Base-by-base conservation (phyloP, 1,139 yeast species). In the Debaryomyces subglobosus region DNA sequence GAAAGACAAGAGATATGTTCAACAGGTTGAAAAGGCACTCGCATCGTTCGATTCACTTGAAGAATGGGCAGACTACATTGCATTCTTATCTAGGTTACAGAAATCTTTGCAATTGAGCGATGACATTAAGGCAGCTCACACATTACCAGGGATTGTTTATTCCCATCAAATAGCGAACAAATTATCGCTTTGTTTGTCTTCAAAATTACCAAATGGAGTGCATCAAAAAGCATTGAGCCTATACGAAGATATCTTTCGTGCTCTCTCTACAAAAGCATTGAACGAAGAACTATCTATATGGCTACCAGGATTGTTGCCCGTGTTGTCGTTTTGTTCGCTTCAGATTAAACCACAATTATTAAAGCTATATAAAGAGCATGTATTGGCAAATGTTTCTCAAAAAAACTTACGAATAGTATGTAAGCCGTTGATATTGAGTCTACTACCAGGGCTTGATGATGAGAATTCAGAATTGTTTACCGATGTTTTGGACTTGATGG, bases 61-160 rank as follows among this genome's bases (percentile, higher is more conserved):
- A 38, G 98, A 92, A 71, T 94, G 99, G 99, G 98, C 99, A n/a
- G 99, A 94, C 63, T 91, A 92, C 65, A 94, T 94, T 50, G 86
- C 97, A 18, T 91, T 90, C 63, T 72, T 95, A 41, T 84, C 94
- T 1, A 82, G 88, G 55, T 77, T 94, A 10, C 84, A 85, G 53
- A 89, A 90, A 63, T 85, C 94, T 0, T 68, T 91, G 35, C 76
- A 65, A 52, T 59, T 71, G 24, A 59, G 58, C 5, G 69, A 62
- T 1, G 71, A 64, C 48, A 64, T 68, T 9, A 69, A 65, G 45
- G 65, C 56, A 9, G 32, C 60, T 29, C 69, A 68, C 53, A 79
- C 81, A 75, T 70, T 86, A 2, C 2, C 78, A 68, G 57, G 77
- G 75, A 66, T 79, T 57, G 79, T 79, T 0, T 56, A 59, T 39